Base-by-base conservation (phyloP, 768 basidiomycete genomes). In the Russula foetens region DNA sequence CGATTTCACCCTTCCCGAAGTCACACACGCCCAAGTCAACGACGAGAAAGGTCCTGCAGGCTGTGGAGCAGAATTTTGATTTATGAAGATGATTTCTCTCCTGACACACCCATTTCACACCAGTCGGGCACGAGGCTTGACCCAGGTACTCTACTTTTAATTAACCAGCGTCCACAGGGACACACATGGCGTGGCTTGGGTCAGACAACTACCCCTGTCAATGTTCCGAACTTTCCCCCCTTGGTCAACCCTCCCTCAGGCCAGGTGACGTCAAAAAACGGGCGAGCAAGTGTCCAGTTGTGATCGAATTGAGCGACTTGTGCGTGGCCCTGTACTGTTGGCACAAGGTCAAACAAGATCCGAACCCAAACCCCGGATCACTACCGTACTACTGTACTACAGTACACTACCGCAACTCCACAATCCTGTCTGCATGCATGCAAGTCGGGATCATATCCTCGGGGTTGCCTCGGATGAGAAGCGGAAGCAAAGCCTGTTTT, bases 41-140 rank as follows among this genome's bases (percentile, higher is more conserved):
- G 39, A 47, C 35, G 21, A 56, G 56, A 33, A 39, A 31, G 17
- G 21, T 12, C 49, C 47, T 46, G 55, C 45, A 56, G 38, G 50
- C 38, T 21, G 60, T 57, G 55, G 59, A 56, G 60, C 60, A 44
- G n/a, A 39, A 21, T 45, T 53, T 45, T 51, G 54, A 61, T 46
- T 51, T 41, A 60, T 60, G 51, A 51, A 50, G 46, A 33, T 47
- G 38, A 44, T 35, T 11, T 45, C 49, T 39, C 23, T 33, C 33
- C 35, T 58, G 56, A 58, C 51, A 56, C 54, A 51, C 51, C 19
- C 58, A 47, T 53, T 52, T 59, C 58, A 39, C 51, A 39, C 45
- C 44, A 38, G 23, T 45, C 9, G 38, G 51, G 28, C 61, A 62
- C 50, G 56, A 53, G 56, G 50, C 38, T 17, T 29, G 43, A 46